phyloP scores from a whole-genome alignment of 2,329 filamentous ascomycete genomes.

The Xylariales sp. region DNA sequence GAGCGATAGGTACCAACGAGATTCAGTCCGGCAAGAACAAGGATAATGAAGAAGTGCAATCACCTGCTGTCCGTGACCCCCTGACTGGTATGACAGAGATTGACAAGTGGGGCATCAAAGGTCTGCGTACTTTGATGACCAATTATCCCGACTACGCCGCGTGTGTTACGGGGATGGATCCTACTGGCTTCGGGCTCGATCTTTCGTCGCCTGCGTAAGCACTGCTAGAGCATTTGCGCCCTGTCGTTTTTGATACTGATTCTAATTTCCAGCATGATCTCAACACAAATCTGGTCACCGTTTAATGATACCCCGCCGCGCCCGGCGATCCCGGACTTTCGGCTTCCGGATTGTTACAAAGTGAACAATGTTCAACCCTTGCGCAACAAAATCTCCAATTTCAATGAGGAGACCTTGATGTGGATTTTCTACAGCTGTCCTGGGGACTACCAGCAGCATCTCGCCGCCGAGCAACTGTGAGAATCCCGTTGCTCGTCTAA shows the following conservation, averaged over 20 bases:
- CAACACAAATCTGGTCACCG: constrained; percentile 70
- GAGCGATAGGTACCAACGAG: constrained; percentile 61
- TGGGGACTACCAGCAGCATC: constrained; percentile 70
- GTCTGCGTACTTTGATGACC: constrained; percentile 71
- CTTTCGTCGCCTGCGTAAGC: constrained; percentile 68
- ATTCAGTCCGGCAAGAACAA: constrained; percentile 54
- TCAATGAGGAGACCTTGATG: constrained; percentile 76
- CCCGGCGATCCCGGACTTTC: constrained; percentile 67
- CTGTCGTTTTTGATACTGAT: constrained; percentile 29
- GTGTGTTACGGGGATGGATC: constrained; percentile 70
- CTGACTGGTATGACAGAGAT: constrained; percentile 70
- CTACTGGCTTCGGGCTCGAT: constrained; percentile 67
- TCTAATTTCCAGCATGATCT: constrained; percentile 59
- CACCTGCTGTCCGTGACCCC: constrained; percentile 64
- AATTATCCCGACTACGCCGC: constrained; percentile 72
- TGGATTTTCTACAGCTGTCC: constrained; percentile 78
- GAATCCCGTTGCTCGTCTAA: constrained; percentile 41
- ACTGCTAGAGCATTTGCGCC: background rate
- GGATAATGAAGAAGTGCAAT: constrained; percentile 56
- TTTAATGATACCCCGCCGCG: constrained; percentile 70
- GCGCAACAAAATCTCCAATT: constrained; percentile 72
- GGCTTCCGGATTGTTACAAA: constrained; percentile 73
- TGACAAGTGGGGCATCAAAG: constrained; percentile 74
- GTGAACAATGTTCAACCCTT: constrained; percentile 74
- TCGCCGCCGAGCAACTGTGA: constrained; percentile 73